These are phyloP conservation scores for Rhipidocladum racemiflorum DNA, from an alignment of 176 grass and related monocot species.

Conservation along the genomic window DNA sequence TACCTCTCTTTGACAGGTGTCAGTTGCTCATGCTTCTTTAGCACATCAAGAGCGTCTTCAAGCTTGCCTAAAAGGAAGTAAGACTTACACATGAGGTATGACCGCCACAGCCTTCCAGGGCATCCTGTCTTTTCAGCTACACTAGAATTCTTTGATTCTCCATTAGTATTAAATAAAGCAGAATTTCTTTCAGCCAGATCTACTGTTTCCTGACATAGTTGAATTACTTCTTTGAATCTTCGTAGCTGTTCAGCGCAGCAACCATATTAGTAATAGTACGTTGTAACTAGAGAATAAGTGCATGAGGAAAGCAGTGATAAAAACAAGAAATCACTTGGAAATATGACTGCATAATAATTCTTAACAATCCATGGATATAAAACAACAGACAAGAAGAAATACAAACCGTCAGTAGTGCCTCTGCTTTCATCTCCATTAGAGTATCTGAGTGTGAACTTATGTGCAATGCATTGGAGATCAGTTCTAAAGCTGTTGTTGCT, in stretches of 20 bases:
- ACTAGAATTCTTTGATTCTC: slow-evolving; percentile 28
- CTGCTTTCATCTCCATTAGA: slow-evolving; percentile 85
- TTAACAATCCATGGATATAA: slow-evolving; percentile 15
- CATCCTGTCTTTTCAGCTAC: slow-evolving; percentile 30
- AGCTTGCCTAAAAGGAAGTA: slow-evolving; percentile 91
- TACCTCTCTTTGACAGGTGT: slow-evolving; percentile 49
- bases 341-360: background rate
- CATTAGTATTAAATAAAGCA: slow-evolving; percentile 18
- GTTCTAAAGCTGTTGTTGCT: slow-evolving; percentile 62
- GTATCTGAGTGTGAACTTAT: slow-evolving; percentile 75
- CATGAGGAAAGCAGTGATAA: slow-evolving; percentile 6
- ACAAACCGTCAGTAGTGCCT: slow-evolving; percentile 73
- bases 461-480: slow-evolving; percentile 72
- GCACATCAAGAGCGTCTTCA: slow-evolving; percentile 73
- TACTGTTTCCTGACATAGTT: slow-evolving; percentile 74
- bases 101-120: slow-evolving; percentile 54
- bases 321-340: slow-evolving; percentile 11
- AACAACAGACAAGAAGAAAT: slow-evolving; percentile 15
- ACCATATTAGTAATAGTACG: slow-evolving; percentile 22
- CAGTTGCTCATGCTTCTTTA: slow-evolving; percentile 72
- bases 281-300: background rate
- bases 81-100: slow-evolving; percentile 63
- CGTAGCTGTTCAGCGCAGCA: slow-evolving; percentile 46
- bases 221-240: slow-evolving; percentile 77
- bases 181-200: slow-evolving; percentile 60